Base-by-base conservation (phyloP, 75 land plant species). In the Ceratopteris richardii region DNA sequence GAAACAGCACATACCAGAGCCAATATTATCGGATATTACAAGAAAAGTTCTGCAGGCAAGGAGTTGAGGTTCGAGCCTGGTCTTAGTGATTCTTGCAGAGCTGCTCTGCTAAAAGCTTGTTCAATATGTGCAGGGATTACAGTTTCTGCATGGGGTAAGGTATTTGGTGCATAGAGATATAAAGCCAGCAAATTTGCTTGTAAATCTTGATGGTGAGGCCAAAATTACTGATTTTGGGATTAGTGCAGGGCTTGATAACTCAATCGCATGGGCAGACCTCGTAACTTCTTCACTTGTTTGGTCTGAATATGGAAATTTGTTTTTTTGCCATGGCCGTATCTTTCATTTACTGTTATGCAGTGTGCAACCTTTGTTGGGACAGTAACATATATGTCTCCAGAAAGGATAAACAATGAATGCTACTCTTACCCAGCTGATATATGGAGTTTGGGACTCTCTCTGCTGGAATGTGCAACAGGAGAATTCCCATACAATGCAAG, bases 281-380 rank as follows among this genome's bases (percentile, higher is more conserved):
- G n/a, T n/a, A n/a, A n/a, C n/a, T n/a, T n/a, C n/a, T n/a, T n/a
- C n/a, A n/a, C n/a, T n/a, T n/a, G n/a, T n/a, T n/a, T n/a, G n/a
- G n/a, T n/a, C n/a, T n/a, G n/a, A n/a, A n/a, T n/a, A n/a, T n/a
- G n/a, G n/a, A n/a, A n/a, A n/a, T n/a, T n/a, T n/a, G n/a, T n/a
- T n/a, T n/a, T n/a, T n/a, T n/a, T n/a, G n/a, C 9, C 7, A 55
- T 1, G 19, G 46, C 5, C 33, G 39, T 68, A 18, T 28, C 27
- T 63, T 23, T 63, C 40, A 37, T 52, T 18, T 58, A 21, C 17
- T 62, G 19, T 62, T 29, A 41, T 55, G 61, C 79, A 94, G 98
- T 94, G 98, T 81, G 98, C 91, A 53, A 94, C 98, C 10, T 94
- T 88, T 79, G 88, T 94, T 59, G 98, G 98, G 44, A 94, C 98